A percentile compares a stretch with the other conserved stretches of the same genome.
Conservation (phyloP, 2,329 filamentous ascomycete species). For the Alternaria postmessia region DNA sequence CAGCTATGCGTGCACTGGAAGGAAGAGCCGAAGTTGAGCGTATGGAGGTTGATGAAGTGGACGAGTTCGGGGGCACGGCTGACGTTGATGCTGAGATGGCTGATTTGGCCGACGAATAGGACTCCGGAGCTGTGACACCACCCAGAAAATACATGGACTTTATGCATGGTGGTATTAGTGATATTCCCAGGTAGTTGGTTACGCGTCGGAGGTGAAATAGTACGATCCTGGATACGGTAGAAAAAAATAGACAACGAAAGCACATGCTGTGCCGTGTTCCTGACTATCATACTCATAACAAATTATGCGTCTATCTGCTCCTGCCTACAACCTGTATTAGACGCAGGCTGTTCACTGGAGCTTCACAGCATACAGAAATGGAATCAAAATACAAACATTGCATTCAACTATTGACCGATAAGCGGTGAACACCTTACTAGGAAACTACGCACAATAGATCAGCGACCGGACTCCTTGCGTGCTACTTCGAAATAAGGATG, state of each 20-base stretch:
- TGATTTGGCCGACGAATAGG: conserved; percentile 32
- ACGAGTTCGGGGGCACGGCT: conserved; percentile 45
- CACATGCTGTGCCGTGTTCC: neutral
- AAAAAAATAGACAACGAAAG: neutral
- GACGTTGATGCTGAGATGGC: conserved; percentile 50
- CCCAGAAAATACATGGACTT: neutral
- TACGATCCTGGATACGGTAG: neutral
- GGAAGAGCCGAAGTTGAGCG: conserved; percentile 38
- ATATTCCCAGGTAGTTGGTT: neutral
- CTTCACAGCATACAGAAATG: neutral
- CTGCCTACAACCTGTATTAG: neutral
- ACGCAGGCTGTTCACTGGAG: neutral
- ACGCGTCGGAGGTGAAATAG: neutral
- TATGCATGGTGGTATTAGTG: neutral
- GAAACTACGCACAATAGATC: conserved; percentile 3
- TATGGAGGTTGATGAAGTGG: conserved; percentile 29
- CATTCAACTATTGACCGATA: conserved; percentile 1
- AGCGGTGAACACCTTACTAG: conserved; percentile 5
- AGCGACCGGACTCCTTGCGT: conserved; percentile 12
- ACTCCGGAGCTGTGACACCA: neutral
- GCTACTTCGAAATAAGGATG: neutral
- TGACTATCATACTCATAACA: neutral
- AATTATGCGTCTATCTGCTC: neutral
- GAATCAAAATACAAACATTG: neutral
- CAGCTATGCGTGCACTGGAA: conserved; percentile 49